These are phyloP conservation scores for Boletus subparvulus DNA, from an alignment of 768 basidiomycete genomes.

Conservation along the genomic window DNA sequence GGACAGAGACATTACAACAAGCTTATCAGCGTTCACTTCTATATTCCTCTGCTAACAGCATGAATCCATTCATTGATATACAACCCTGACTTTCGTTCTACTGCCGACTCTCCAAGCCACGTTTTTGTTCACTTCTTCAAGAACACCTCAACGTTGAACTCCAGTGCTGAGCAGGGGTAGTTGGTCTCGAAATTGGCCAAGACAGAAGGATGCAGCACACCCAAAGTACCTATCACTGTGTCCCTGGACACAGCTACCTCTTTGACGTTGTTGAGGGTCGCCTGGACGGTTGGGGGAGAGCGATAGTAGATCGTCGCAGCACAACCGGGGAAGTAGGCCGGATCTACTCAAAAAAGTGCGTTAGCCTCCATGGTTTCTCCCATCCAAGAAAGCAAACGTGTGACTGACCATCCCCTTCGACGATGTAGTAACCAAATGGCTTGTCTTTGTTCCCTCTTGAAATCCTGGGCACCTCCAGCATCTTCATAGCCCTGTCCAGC, in stretches of 20 bases:
- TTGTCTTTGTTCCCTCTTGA: slow-evolving; percentile 53
- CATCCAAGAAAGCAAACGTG: neutral
- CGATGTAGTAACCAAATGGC: slow-evolving; percentile 86
- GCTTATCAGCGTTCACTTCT: neutral
- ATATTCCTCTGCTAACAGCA: neutral
- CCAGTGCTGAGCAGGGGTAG: slow-evolving; percentile 92
- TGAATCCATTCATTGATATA: slow-evolving; percentile 5
- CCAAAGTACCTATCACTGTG: slow-evolving; percentile 80
- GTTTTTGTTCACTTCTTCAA: slow-evolving; percentile 50
- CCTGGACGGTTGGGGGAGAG: slow-evolving; percentile 35
- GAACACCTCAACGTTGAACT: slow-evolving; percentile 96
- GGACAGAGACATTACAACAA: neutral
- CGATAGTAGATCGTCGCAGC: slow-evolving; percentile 93
- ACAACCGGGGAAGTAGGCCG: slow-evolving; percentile 92
- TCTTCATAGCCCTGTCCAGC: slow-evolving; percentile 93
- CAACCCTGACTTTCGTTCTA: slow-evolving; percentile 2
- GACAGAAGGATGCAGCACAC: slow-evolving; percentile 91
- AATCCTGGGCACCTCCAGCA: slow-evolving; percentile 88
- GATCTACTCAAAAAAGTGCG: slow-evolving; percentile 50
- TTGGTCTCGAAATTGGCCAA: slow-evolving; percentile 91
- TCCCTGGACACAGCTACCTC: slow-evolving; percentile 51
- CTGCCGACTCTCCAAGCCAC: neutral
- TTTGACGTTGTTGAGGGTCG: slow-evolving; percentile 44
- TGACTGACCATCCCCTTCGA: slow-evolving; percentile 75
- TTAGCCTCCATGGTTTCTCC: slow-evolving; percentile 4